Evolutionary conservation across 768 basidiomycete species (phyloP).

Genomic region (Tricholoma flavovirens): DNA sequence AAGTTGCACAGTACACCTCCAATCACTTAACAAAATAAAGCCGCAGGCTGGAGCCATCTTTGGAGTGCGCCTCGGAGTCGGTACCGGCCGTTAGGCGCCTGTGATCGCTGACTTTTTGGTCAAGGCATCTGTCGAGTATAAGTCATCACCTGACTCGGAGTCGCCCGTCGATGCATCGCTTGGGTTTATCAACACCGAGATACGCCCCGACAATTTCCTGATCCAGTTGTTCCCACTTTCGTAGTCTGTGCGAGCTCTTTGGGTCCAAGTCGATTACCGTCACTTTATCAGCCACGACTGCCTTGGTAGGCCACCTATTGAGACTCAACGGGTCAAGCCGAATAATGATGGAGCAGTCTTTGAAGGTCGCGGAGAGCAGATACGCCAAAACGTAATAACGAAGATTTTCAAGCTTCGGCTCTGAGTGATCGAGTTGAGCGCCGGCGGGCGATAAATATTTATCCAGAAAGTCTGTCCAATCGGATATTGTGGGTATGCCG

Average conservation of each 20-base stretch:
- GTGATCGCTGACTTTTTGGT: no score
- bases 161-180: constrained; percentile 28
- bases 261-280: constrained; percentile 84
- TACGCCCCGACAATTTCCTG: constrained; percentile 52
- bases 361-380: constrained; percentile 89
- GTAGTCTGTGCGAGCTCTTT: constrained; percentile 62
- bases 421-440: constrained; percentile 28
- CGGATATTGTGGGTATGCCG: constrained; percentile 52
- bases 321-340: constrained; percentile 28
- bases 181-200: constrained; percentile 16
- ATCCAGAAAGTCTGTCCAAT: constrained; percentile 63
- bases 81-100: no score
- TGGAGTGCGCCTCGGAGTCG: no score
- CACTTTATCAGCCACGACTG: constrained; percentile 29
- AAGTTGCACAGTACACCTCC: no score
- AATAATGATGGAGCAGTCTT: constrained; percentile 77
- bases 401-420: constrained; percentile 38
- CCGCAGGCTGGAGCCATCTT: no score
- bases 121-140: no score
- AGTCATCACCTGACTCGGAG: no score
- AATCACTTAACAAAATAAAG: no score
- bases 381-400: constrained; percentile 68
- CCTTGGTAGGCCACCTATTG: constrained; percentile 7
- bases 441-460: constrained; percentile 37
- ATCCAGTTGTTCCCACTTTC: constrained; percentile 73